phyloP scores from a whole-genome alignment of 768 basidiomycete genomes.

The Boletales sp. region DNA sequence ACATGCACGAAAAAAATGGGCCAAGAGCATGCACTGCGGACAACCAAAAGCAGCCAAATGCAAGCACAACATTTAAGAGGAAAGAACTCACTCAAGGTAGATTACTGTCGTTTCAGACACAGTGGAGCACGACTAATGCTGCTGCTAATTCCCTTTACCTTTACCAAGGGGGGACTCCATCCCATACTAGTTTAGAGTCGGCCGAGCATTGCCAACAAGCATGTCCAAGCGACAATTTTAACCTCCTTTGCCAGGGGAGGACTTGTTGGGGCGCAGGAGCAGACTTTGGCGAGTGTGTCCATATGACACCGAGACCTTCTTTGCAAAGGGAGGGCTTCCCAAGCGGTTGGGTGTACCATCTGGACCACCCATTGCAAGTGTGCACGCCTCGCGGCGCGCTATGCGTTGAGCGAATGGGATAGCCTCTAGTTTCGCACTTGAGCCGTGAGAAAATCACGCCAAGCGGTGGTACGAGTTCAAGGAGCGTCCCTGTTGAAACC shows the following conservation, averaged over 20 bases:
- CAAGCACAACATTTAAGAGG: slow-evolving; percentile 4
- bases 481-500: too few species aligned
- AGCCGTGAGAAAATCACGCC: too few species aligned
- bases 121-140: not conserved
- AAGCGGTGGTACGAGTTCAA: too few species aligned
- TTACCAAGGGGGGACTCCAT: slow-evolving; percentile 1
- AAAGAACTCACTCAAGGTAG: not conserved
- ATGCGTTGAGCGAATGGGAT: too few species aligned
- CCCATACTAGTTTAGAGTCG: slow-evolving; percentile 1
- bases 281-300: slow-evolving; percentile 2
- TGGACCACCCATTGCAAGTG: not conserved
- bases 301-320: slow-evolving; percentile 1
- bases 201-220: not conserved
- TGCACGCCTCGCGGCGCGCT: not conserved
- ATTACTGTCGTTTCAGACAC: slow-evolving; percentile 7
- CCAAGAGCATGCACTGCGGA: not conserved
- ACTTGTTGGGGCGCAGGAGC: not conserved
- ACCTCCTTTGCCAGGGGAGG: slow-evolving; percentile 1
- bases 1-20: not conserved
- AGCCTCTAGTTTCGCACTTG: too few species aligned
- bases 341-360: slow-evolving; percentile 1
- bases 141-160: slow-evolving; percentile 4
- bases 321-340: slow-evolving; percentile 4
- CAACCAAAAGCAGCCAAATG: too few species aligned
- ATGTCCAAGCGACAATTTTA: not conserved